Conservation (phyloP, 2,329 filamentous ascomycete species). For the Graphiopsis chlorocephala region DNA sequence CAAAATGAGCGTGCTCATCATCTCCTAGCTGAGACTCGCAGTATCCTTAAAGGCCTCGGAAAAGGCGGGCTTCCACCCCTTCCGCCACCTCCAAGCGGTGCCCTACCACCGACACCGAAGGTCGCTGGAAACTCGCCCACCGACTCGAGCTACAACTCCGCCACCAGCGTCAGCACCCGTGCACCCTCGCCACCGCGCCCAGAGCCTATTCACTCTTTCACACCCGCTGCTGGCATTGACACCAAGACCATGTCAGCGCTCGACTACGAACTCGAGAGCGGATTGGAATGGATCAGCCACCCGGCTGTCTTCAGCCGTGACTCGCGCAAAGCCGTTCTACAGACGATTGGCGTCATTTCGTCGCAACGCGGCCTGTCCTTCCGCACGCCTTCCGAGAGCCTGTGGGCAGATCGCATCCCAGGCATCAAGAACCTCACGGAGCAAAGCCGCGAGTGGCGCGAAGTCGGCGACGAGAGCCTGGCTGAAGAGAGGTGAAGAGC, state of each 20-base stretch:
- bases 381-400: conserved; percentile 79
- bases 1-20: conserved; percentile 94
- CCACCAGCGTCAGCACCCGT: conserved; percentile 21
- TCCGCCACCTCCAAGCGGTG: conserved; percentile 50
- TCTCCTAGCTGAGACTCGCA: conserved; percentile 86
- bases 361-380: conserved; percentile 93
- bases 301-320: conserved; percentile 92
- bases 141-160: conserved; percentile 21
- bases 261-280: conserved; percentile 84
- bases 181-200: conserved; percentile 41
- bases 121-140: conserved; percentile 22
- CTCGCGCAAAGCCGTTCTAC: conserved; percentile 89
- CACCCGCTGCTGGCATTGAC: conserved; percentile 74
- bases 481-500: conserved; percentile 21
- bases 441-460: conserved; percentile 85
- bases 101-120: conserved; percentile 37
- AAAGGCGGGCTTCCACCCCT: conserved; percentile 93
- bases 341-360: conserved; percentile 94
- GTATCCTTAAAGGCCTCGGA: conserved; percentile 90
- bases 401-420: conserved; percentile 80
- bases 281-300: conserved; percentile 96
- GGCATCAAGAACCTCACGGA: conserved; percentile 82
- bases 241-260: conserved; percentile 76
- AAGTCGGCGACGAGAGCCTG: conserved; percentile 59
- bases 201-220: conserved; percentile 48